A percentile compares a stretch with the other conserved stretches of the same genome.
phyloP scores from a whole-genome alignment of 768 basidiomycete species.

The Daedaleopsis sinensis region DNA sequence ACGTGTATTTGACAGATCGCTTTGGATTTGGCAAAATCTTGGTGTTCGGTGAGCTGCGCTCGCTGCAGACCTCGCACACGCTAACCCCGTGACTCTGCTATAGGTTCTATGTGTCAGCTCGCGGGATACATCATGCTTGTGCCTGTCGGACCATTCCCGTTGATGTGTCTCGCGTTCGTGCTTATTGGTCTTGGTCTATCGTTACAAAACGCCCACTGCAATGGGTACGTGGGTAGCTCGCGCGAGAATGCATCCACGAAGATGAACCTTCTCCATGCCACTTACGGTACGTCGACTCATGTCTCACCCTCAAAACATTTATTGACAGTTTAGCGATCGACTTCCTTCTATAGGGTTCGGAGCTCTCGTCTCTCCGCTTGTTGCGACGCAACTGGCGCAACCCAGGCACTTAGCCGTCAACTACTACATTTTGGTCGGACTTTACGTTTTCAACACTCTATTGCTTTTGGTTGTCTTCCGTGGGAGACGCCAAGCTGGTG shows the following conservation, averaged over 20 bases:
- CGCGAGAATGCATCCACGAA: constrained; percentile 57
- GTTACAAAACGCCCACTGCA: constrained; percentile 68
- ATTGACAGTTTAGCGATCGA: neutral
- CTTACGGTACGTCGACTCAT: constrained; percentile 49
- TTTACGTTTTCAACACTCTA: constrained; percentile 57
- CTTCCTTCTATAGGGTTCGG: constrained; percentile 57
- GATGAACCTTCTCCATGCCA: constrained; percentile 69
- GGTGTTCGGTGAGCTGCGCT: constrained; percentile 3
- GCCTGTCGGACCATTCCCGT: constrained; percentile 63
- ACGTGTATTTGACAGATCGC: constrained; percentile 48
- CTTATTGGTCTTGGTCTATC: constrained; percentile 52
- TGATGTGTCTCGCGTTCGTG: constrained; percentile 54
- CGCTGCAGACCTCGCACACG: neutral
- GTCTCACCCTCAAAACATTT: too few species aligned
- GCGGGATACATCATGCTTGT: constrained; percentile 56
- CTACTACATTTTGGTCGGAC: constrained; percentile 67
- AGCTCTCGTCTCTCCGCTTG: constrained; percentile 70
- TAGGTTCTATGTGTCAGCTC: constrained; percentile 58
- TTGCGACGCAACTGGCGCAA: constrained; percentile 80
- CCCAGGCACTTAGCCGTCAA: constrained; percentile 74
- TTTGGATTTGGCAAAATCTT: constrained; percentile 53
- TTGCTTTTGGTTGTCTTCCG: constrained; percentile 63
- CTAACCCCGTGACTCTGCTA: neutral
- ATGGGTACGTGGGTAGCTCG: constrained; percentile 66
- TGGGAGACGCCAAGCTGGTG: constrained; percentile 74